Percentiles rank a stretch among this genome's conserved stretches.
phyloP scores from a whole-genome alignment of 73 alveolate species.

The Paramecium octaurelia region DNA sequence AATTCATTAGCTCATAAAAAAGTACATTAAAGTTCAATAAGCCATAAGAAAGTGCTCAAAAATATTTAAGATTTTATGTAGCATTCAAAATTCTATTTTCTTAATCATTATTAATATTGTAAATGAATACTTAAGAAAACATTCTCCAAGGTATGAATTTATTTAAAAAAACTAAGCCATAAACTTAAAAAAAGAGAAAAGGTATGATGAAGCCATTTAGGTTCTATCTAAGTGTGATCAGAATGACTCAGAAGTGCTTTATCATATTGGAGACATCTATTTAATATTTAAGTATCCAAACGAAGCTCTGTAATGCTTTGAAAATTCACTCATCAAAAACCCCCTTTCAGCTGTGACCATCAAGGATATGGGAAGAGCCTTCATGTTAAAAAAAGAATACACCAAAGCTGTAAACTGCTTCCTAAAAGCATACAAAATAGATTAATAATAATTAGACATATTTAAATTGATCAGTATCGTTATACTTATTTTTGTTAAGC shows the following conservation, averaged over 20 bases:
- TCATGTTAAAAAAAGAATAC: background rate
- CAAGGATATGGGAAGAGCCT: background rate
- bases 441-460: background rate
- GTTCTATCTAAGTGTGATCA: background rate
- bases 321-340: background rate
- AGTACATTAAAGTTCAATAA: too few species aligned
- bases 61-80: too few species aligned
- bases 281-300: background rate
- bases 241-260: background rate
- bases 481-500: background rate
- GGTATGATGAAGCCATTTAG: constrained; percentile 15
- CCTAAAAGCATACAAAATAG: constrained; percentile 3
- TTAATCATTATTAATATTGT: background rate
- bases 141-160: background rate
- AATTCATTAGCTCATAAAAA: too few species aligned
- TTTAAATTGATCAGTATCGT: background rate
- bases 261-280: background rate
- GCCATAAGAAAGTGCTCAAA: too few species aligned
- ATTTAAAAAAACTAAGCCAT: background rate
- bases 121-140: background rate
- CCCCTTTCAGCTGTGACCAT: background rate
- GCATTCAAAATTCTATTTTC: background rate
- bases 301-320: background rate
- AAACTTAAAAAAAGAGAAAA: background rate
- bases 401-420: background rate